Base-by-base conservation (phyloP, 192 early-diverging fungal species). In the Geranomyces variabilis region DNA sequence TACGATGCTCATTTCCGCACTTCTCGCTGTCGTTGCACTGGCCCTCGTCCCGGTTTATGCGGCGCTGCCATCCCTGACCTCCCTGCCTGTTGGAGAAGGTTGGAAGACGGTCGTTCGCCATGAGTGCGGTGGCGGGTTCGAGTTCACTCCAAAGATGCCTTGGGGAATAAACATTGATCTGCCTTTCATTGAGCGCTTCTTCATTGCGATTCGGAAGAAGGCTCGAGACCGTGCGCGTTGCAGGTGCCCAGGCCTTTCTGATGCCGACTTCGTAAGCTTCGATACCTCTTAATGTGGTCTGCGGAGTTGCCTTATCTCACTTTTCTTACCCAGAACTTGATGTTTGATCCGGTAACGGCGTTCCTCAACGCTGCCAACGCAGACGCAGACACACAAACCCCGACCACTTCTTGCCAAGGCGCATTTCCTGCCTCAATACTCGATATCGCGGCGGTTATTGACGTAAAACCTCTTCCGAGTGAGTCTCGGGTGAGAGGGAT, bases 121-220 rank as follows among this genome's bases (percentile, higher is more conserved):
- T 29, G 58, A 60, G 26, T 60, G 58, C 30, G 31, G 31, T 29
- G 58, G 58, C 5, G 58, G 58, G 2, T 60, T 31, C 30, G 58
- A 60, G 58, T 60, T 60, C 4, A 33, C 58, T 24, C 58, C 58
- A 24, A 60, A 60, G 22, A 24, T 60, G 30, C 58, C 58, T 3
- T 30, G 19, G 22, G 58, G 58, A n/a, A 19, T 60, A 6, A 60
- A 60, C 30, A 5, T 60, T 60, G 58, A 60, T 29, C 3, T 60
- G 2, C 58, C 58, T 19, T 31, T 17, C 26, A 60, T 60, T 24
- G 58, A 60, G 17, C 24, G 31, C 22, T 6, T 7, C 5, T 8
- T 60, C 9, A 60, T 24, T 7, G 58, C 58, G 3, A 24, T 33
- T 2, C 17, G 19, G 8, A 60, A 60, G 30, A 24, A 33, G 30